phyloP scores from a whole-genome alignment of 2,329 filamentous ascomycete genomes.

The Pseudonectria buxi region DNA sequence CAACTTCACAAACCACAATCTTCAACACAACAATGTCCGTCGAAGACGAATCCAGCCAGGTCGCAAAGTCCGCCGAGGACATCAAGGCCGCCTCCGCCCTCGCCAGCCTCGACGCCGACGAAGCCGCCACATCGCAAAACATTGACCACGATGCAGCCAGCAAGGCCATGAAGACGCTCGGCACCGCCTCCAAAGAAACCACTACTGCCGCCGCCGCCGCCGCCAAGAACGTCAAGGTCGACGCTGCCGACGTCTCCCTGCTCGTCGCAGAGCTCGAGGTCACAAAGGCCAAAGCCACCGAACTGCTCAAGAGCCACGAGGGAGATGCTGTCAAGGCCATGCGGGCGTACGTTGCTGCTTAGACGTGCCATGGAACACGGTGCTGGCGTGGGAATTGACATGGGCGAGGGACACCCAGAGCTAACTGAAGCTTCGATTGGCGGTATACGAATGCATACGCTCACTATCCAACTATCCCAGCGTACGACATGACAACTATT shows the following conservation, averaged over 20 bases:
- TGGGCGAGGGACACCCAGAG: too few relatives aligned
- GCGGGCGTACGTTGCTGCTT: slow-evolving; percentile 42
- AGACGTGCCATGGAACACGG: too few relatives aligned
- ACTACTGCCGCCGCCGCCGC: slow-evolving; percentile 23
- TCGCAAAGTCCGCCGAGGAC: slow-evolving; percentile 64
- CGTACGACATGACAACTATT: too few relatives aligned
- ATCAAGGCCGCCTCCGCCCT: slow-evolving; percentile 70
- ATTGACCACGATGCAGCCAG: slow-evolving; percentile 64
- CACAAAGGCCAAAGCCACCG: slow-evolving; percentile 64
- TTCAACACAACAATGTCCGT: slow-evolving; percentile 43
- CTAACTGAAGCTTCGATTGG: too few relatives aligned
- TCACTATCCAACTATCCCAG: too few relatives aligned
- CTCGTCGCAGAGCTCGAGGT: slow-evolving; percentile 69
- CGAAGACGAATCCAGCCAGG: slow-evolving; percentile 46
- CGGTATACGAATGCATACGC: too few relatives aligned
- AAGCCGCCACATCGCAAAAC: slow-evolving; percentile 40
- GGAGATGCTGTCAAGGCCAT: slow-evolving; percentile 64
- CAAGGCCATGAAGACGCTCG: slow-evolving; percentile 63
- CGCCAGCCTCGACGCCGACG: slow-evolving; percentile 56
- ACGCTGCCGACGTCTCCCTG: slow-evolving; percentile 62
- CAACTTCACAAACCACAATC: slow-evolving; percentile 14
- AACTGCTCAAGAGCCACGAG: slow-evolving; percentile 64
- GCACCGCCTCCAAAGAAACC: slow-evolving; percentile 26
- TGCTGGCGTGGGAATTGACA: too few relatives aligned
- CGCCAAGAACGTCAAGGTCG: slow-evolving; percentile 64